Conservation (phyloP, 495 filamentous ascomycete genomes). For the Aspergillus bertholletiae region DNA sequence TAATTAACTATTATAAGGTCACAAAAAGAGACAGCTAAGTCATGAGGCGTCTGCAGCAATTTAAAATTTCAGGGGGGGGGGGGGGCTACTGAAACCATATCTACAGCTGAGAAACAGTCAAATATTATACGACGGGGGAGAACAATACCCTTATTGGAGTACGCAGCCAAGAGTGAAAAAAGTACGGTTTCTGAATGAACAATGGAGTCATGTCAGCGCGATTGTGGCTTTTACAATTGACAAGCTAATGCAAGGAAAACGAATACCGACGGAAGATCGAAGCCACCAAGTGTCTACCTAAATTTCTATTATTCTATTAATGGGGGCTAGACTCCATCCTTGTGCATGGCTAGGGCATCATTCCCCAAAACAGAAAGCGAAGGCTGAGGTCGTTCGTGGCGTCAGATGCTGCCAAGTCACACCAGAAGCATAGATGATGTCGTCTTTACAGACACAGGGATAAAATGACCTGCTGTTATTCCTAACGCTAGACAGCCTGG, state of each 20-base stretch:
- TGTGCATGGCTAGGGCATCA: neutral
- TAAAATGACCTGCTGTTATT: neutral
- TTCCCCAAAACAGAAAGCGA: neutral
- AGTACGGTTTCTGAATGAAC: constrained; percentile 13
- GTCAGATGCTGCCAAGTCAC: neutral
- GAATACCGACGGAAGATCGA: constrained; percentile 19
- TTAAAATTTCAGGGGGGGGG: neutral
- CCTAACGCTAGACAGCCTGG: neutral
- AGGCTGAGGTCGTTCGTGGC: neutral
- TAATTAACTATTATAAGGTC: neutral
- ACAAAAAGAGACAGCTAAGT: neutral
- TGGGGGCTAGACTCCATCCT: constrained; percentile 7
- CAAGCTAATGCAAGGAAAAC: constrained; percentile 27
- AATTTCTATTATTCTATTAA: neutral
- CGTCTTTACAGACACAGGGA: neutral
- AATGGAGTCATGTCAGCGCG: neutral
- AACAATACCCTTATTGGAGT: constrained; percentile 4
- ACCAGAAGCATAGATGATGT: neutral
- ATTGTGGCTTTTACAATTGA: constrained; percentile 19
- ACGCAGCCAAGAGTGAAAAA: constrained; percentile 7
- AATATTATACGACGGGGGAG: constrained; percentile 13
- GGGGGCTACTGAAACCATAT: neutral
- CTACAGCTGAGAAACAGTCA: constrained; percentile 3
- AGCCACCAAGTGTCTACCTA: neutral
- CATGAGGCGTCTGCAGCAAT: neutral